Evolutionary conservation across 2,329 filamentous ascomycete species (phyloP), one percentile per base, ranked within the genome.

Genomic region (Aspergillus melleus): DNA sequence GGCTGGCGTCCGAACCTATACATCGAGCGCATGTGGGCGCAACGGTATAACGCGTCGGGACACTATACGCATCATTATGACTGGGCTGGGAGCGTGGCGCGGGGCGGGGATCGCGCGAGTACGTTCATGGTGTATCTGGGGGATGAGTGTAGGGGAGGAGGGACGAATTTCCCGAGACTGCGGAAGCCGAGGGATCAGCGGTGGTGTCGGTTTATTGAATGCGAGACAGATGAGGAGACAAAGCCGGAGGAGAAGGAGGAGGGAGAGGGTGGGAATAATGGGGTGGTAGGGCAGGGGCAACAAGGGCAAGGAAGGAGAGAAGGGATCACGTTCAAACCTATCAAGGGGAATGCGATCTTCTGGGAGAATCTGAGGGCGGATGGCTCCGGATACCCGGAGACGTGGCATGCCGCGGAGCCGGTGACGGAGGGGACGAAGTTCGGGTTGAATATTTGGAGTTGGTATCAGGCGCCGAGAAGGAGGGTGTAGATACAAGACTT

Each of bases 391-490:
- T 85, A 84, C 66, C 76, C 79, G 59, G 84, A 87, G 72, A 85
- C 83, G 32, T 85, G 85, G 78, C 86, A 88, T 78, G 84, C 84
- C 49, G 85, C 84, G 5, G 75, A 86, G 67, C 84, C 85, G 9
- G 85, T 88, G 0, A 72, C 73, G 52, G 76, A 72, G 46, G 86
- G 86, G 2, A 77, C 74, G 42, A 88, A 88, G 75, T 79, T 87
- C 58, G 86, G 85, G 0, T 71, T 88, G 72, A 88, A 88, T 73
- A 86, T 88, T 61, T 88, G 86, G 86, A 86, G 82, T 72, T 87
- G 84, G 84, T 83, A 81, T 70, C 82, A 85, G 72, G 70, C 71
- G 29, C 61, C 53, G 57, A 59, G 67, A 60, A 63, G 59, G 59
- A 42, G 36, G 36, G 36, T 42, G 4, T 42, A 42, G 14, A 14